Evolutionary conservation across 78 protist species (phyloP), one percentile per base, ranked within the genome.

Genomic region (Emiliania huxleyi): DNA sequence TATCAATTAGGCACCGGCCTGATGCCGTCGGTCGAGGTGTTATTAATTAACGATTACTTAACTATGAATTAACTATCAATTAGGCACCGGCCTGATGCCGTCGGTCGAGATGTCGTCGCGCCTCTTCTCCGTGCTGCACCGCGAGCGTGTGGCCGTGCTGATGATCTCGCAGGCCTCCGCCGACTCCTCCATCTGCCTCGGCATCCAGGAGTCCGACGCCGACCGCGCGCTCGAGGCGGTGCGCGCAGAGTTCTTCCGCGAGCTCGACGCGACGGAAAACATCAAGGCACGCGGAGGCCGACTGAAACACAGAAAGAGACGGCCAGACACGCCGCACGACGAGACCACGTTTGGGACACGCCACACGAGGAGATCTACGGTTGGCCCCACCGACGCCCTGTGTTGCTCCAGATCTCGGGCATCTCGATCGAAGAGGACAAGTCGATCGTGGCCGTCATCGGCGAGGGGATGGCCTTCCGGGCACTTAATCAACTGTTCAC

Each of bases 151-250:
- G 81, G 45, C n/a, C 90, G 93, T 93, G 29, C 22, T 79, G 45
- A 33, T 90, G 87, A 85, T 93, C 93, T 18, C 93, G 90, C 92
- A 93, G 91, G 88, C 93, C 12, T 77, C 93, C 19, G 25, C 91
- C 52, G 95, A 93, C 49, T 92, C 90, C 62, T 87, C 92, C 42
- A 90, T 93, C 90, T 93, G 92, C 85, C 26, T 93, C 33, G 95
- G 81, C 35, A 77, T 93, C 37, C 22, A 4, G 62, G 62, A 52
- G 62, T 26, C 26, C 45, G 90, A n/a, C n/a, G 93, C 69, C 37
- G 18, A 21, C 40, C 44, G n/a, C n/a, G 93, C 93, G 42, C 33
- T 49, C 23, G 77, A 8, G 33, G 93, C 89, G 29, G 44, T 91
- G 43, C 40, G 33, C 73, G 45, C 4, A 19, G 87, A 0, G 56